Evolutionary conservation across 139 green algal species (phyloP), one percentile per base, ranked within the genome.

Genomic region (Chlorella ohadii): DNA sequence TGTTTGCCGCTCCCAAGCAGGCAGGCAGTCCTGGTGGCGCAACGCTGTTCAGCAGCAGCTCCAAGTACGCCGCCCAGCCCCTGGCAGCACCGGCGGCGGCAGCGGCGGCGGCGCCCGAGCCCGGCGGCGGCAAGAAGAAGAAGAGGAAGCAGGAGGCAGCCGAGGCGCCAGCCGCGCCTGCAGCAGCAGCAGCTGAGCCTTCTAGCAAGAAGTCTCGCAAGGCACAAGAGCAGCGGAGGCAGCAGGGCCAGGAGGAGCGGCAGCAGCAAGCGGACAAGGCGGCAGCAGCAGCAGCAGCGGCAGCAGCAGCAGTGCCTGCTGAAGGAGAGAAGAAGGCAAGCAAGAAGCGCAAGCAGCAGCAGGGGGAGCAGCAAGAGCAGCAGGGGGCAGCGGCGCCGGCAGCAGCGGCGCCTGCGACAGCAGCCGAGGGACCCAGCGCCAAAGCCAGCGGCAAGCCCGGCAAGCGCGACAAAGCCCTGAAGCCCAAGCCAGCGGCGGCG

Each of bases 21-120:
- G 64, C 31, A 23, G 12, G 64, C 67, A 47, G 34, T 23, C 27
- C 34, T 16, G 34, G 7, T 31, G 67, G 63, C 28, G 15, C 28
- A 13, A 17, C 36, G 23, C 59, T 82, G 31, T 81, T 81, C 59
- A 72, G 59, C 17, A 38, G 25, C 64, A 72, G 59, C 76, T 72
- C 41, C 76, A 72, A 81, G 55, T 81, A 56, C 41, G 41, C 41
- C 25, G 55, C 74, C 34, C 44, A 16, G 25, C 70, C 39, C 39
- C 70, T 25, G 70, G 27, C 41, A 59, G 39, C 41, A 38, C 25
- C 70, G 6, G 39, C 38, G 31, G 70, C 68, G 6, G 67, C 68
- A 55, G 36, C 39, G 56, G 70, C 39, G 56, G 70, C 70, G 39
- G 25, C 34, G 20, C 12, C 70, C 5, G 27, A 28, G 39, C 39